Base-by-base conservation (phyloP, 768 basidiomycete species). In the Ramaria rubella region DNA sequence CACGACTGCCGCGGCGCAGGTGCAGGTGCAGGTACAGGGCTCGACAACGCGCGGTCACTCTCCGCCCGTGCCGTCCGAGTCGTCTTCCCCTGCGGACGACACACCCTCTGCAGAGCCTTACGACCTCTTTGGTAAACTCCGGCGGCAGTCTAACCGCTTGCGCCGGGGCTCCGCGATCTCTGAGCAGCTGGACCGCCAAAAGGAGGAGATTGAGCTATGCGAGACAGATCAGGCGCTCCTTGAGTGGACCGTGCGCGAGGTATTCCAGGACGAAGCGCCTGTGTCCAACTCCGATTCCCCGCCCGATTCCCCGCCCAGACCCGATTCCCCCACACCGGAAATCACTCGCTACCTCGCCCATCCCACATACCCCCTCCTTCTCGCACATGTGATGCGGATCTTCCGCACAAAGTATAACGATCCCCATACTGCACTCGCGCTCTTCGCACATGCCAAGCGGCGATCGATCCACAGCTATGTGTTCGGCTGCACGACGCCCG, bases 401-500 rank as follows among this genome's bases (percentile, higher is more conserved):
- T 86, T 94, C 66, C 82, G 94, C 23, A 86, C 85, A 62, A 85
- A 81, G 50, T 93, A 87, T 68, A 69, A 69, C 17, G 85, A 93
- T 58, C 92, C 94, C 1, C 78, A 91, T 63, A 77, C 92, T 26
- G 85, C 93, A 1, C 78, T 97, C 17, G 77, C 85, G 19, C 77
- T 95, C 24, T 97, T 96, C 73, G 75, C 85, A 49, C 79, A 93
- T 67, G 88, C 91, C 0, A 81, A 84, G 38, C 78, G 78, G 38
- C 78, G 84, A 3, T 90, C 88, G 1, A 80, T 86, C 49, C 76
- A 84, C 4, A 91, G 87, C 4, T 97, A 90, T 68, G 86, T 94
- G 29, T 85, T 86, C 63, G 94, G 94, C 2, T 97, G 94, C 69
- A 87, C 90, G 9, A 88, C 93, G 0, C 77, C 77, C 9, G 87